Evolutionary conservation across 371 early-diverging fungal genomes (phyloP), one percentile per base, ranked within the genome.

Genomic region (Cokeromyces recurvatus): DNA sequence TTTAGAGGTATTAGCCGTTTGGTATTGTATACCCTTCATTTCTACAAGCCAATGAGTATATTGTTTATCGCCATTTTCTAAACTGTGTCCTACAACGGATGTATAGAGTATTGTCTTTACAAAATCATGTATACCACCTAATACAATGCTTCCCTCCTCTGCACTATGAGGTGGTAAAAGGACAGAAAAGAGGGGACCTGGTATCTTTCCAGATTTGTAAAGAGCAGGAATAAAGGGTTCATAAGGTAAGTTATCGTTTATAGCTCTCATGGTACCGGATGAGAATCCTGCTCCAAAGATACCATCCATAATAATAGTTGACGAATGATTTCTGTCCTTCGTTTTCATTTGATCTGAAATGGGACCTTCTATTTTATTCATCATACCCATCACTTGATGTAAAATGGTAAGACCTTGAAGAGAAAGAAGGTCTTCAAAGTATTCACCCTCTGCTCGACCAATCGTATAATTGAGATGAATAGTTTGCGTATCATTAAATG

Each of bases 401-500:
- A n/a, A n/a, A n/a, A n/a, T n/a, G n/a, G n/a, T n/a, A n/a, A n/a
- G n/a, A n/a, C n/a, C n/a, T n/a, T 69, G 79, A 9, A 87, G 49
- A 0, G 61, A 63, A 14, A 87, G 62, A 0, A 54, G 62, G 31
- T 84, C 87, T 7, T 63, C 62, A 19, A 62, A 71, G 15, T 79
- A 78, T n/a, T 59, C 57, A 1, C 86, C 87, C 17, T 67, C 62
- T 1, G 81, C 81, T 49, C 64, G 68, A 20, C 77, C 76, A 32
- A 75, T 81, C 11, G 81, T 84, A 45, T 87, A 87, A 0, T 60
- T 62, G n/a, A 85, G 78, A 0, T 60, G 51, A 59, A 84, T 29
- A 8, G 29, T 5, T 11, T 8, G 74, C 4, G 68, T 60, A 14
- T 77, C 53, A 0, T 66, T 46, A 14, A 68, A 62, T 20, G 57